Conservation (phyloP, 805 yeast genomes). For the Metschnikowia hibisci region DNA sequence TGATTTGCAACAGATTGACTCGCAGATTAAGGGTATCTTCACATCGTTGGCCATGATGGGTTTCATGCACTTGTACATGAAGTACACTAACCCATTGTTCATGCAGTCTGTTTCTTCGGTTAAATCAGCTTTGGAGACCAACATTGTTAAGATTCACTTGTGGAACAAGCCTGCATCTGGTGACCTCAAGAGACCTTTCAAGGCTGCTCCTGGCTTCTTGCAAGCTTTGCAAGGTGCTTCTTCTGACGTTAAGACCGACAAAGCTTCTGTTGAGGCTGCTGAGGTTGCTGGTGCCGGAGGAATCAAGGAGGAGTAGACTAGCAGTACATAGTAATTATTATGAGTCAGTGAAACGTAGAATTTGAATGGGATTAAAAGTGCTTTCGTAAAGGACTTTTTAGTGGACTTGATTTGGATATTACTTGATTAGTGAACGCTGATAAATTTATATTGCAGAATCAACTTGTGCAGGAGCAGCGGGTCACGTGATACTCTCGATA, state of each 20-base stretch:
- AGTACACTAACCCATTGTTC: conserved; percentile 93
- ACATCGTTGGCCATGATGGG: conserved; percentile 95
- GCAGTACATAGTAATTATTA: no score
- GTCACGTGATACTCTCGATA: no score
- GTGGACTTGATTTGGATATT: no score
- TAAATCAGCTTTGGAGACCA: conserved; percentile 85
- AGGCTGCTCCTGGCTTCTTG: conserved; percentile 56
- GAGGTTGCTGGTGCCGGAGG: conserved; percentile 87
- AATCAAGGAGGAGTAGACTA: conserved; percentile 70
- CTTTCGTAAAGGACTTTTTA: no score
- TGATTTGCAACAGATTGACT: conserved; percentile 81
- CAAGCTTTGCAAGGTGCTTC: conserved; percentile 61
- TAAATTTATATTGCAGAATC: no score
- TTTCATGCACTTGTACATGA: conserved; percentile 96
- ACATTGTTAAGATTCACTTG: conserved; percentile 86
- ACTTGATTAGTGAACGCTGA: no score
- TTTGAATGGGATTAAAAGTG: no score
- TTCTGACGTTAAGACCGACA: conserved; percentile 69
- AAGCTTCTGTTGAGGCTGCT: conserved; percentile 78
- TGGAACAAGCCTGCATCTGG: conserved; percentile 81
- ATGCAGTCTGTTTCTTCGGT: conserved; percentile 91
- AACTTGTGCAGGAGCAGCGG: no score
- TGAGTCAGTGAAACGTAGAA: no score
- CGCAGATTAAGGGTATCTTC: conserved; percentile 76
- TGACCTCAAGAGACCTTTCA: conserved; percentile 95